phyloP scores from a whole-genome alignment of 2,329 filamentous ascomycete genomes.

The Phialophora tarda region DNA sequence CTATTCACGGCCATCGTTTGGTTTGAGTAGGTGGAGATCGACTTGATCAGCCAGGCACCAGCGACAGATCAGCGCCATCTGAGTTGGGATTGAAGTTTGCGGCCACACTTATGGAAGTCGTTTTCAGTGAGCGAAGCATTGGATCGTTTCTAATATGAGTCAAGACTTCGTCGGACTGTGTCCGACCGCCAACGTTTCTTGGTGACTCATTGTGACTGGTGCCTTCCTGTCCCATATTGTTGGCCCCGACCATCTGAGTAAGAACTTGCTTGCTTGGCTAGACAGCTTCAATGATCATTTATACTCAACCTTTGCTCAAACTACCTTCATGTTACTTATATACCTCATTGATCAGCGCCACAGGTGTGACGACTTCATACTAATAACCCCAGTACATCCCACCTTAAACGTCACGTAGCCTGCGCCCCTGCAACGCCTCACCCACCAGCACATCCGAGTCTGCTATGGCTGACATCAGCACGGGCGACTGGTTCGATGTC shows the following conservation, averaged over 20 bases:
- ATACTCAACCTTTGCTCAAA: neutral
- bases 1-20: neutral
- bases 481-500: conserved; percentile 1
- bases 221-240: neutral
- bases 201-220: neutral
- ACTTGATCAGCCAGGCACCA: neutral
- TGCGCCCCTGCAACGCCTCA: neutral
- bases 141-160: neutral
- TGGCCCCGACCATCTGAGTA: neutral
- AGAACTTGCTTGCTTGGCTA: neutral
- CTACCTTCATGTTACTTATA: neutral
- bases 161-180: neutral
- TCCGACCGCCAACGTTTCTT: neutral
- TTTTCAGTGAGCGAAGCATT: neutral
- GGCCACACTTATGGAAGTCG: neutral
- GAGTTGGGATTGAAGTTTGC: neutral
- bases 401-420: neutral
- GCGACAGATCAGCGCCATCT: neutral
- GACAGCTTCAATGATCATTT: neutral
- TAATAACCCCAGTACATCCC: neutral
- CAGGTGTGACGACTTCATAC: neutral
- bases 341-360: neutral
- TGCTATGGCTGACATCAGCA: neutral
- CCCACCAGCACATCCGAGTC: neutral
- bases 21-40: neutral